These are phyloP conservation scores for Perkinsus marinus DNA, from an alignment of 169 alveolate species.

Conservation along the genomic window DNA sequence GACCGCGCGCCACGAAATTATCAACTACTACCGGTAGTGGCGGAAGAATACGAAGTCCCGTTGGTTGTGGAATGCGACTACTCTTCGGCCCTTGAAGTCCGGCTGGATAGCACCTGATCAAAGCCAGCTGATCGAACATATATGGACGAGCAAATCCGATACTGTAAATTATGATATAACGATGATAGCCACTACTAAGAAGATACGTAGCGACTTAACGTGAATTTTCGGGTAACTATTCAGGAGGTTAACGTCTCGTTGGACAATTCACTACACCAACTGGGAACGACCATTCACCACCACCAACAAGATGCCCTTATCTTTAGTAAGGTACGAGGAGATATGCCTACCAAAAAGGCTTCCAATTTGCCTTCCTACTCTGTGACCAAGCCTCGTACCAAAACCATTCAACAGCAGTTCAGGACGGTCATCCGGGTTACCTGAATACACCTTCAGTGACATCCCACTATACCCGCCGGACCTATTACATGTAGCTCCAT, in stretches of 20 bases:
- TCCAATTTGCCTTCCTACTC: slow-evolving; percentile 92
- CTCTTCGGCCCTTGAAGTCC: slow-evolving; percentile 86
- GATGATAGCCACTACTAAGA: too few species aligned
- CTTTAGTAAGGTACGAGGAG: too few species aligned
- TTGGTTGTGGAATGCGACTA: slow-evolving; percentile 91
- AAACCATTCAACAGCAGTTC: slow-evolving; percentile 90
- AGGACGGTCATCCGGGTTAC: slow-evolving; percentile 48
- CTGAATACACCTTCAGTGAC: not conserved
- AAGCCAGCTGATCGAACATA: not conserved
- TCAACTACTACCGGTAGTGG: slow-evolving; percentile 76
- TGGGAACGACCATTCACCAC: too few species aligned
- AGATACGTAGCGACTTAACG: too few species aligned
- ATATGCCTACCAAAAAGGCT: slow-evolving; percentile 65
- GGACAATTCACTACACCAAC: too few species aligned
- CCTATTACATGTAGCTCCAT: slow-evolving; percentile 4
- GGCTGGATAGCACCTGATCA: slow-evolving; percentile 57
- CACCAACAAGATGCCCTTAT: too few species aligned
- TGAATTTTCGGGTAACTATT: too few species aligned
- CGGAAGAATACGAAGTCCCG: slow-evolving; percentile 97
- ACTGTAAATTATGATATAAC: too few species aligned
- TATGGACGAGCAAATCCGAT: too few species aligned
- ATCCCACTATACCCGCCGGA: not conserved
- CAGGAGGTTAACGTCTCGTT: too few species aligned
- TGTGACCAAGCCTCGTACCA: slow-evolving; percentile 87
- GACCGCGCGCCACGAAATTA: not conserved